Conservation (phyloP, 768 basidiomycete species). For the Suillus ampliporus region DNA sequence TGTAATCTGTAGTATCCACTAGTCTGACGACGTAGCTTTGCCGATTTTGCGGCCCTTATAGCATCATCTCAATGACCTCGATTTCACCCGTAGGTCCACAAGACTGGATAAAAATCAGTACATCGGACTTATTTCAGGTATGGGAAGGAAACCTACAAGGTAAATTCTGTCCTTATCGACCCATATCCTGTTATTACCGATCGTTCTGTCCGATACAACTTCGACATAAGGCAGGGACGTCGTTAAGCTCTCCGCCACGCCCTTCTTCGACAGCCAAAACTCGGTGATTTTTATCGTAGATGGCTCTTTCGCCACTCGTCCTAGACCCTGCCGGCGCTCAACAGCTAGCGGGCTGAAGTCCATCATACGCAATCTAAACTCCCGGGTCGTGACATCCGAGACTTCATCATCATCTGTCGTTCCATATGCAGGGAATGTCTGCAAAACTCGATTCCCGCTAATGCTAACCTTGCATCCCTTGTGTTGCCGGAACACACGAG, state of each 20-base stretch:
- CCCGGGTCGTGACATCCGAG: background rate
- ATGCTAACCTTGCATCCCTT: background rate
- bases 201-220: background rate
- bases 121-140: background rate
- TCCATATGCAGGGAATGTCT: background rate
- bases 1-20: too few species aligned
- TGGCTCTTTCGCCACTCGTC: slow-evolving; percentile 1
- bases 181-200: background rate
- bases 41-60: background rate
- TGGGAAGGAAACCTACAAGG: background rate
- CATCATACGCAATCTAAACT: background rate
- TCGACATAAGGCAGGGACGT: background rate
- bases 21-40: background rate
- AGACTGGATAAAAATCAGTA: background rate
- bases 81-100: background rate
- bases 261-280: background rate
- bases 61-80: background rate
- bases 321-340: background rate
- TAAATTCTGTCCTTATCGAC: slow-evolving; percentile 1
- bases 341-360: slow-evolving; percentile 4
- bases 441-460: background rate
- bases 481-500: background rate
- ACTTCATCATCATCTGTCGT: background rate
- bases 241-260: background rate
- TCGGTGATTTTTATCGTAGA: background rate